Conservation (phyloP, 768 basidiomycete genomes). For the Macrolepiota fuliginosa region DNA sequence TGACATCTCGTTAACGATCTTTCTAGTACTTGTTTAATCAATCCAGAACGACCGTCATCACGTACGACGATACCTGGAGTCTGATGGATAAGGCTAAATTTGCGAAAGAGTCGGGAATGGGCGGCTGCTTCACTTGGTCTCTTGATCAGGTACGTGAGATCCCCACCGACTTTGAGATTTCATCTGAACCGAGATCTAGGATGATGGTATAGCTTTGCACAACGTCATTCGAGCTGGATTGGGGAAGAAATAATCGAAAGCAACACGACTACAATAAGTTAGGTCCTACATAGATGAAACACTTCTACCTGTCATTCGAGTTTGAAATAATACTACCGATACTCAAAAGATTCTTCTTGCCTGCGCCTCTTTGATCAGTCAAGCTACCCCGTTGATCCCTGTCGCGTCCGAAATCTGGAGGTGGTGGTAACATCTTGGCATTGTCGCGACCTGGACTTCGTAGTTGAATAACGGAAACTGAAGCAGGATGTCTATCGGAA, state of each 20-base stretch:
- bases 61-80: conserved; percentile 58
- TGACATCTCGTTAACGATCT: too few relatives aligned
- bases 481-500: neutral
- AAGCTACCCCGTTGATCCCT: conserved; percentile 16
- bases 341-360: conserved; percentile 66
- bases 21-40: too few relatives aligned
- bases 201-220: conserved; percentile 38
- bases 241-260: conserved; percentile 12
- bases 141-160: too few relatives aligned
- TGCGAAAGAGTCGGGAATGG: conserved; percentile 46
- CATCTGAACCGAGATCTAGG: conserved; percentile 20
- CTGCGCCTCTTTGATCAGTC: conserved; percentile 17
- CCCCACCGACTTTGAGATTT: neutral
- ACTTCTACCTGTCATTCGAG: conserved; percentile 35
- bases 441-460: conserved; percentile 30
- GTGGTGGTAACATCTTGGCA: conserved; percentile 17
- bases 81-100: conserved; percentile 54
- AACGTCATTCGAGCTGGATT: conserved; percentile 38
- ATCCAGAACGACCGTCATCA: conserved; percentile 42
- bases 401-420: conserved; percentile 21
- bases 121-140: too few relatives aligned
- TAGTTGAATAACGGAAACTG: conserved; percentile 30
- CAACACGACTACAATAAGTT: neutral
- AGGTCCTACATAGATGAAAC: conserved; percentile 1
- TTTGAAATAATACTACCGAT: conserved; percentile 65